These are phyloP conservation scores for Exophiala alcalophila DNA, from an alignment of 2,329 filamentous ascomycete species.

Conservation along the genomic window DNA sequence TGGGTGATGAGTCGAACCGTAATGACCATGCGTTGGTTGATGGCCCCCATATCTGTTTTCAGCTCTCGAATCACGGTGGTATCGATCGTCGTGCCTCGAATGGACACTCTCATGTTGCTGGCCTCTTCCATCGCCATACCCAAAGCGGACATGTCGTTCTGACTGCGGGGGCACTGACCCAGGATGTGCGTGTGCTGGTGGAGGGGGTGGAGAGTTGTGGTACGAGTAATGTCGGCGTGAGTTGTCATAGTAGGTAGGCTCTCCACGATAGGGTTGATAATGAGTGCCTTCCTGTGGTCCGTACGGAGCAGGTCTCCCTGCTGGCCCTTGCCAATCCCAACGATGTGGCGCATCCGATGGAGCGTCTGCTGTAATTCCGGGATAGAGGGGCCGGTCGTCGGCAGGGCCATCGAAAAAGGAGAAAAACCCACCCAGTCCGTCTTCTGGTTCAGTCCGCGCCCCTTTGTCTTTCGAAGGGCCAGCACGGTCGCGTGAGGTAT, in stretches of 20 bases:
- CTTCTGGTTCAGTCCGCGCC: constrained; percentile 3
- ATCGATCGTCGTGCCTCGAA: constrained; percentile 7
- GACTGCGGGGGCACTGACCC: not conserved
- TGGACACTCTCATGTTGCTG: not conserved
- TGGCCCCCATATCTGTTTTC: constrained; percentile 1
- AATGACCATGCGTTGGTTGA: not conserved
- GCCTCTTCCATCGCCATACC: constrained; percentile 14
- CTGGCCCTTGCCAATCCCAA: constrained; percentile 7
- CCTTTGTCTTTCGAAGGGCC: not conserved
- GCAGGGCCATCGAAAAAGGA: constrained; percentile 24
- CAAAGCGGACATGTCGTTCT: constrained; percentile 24
- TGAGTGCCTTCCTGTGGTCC: constrained; percentile 10
- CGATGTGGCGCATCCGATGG: constrained; percentile 9
- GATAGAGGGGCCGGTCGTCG: constrained; percentile 11
- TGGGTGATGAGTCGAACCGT: no score
- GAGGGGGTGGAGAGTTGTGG: constrained; percentile 2
- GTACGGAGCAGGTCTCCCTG: constrained; percentile 9
- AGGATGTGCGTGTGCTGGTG: constrained; percentile 5
- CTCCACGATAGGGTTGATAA: constrained; percentile 5
- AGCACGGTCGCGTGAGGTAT: no score
- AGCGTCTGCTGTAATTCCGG: constrained; percentile 6
- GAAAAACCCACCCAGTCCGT: constrained; percentile 9
- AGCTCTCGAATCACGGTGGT: constrained; percentile 7
- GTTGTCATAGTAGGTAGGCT: not conserved
- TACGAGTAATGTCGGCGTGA: constrained; percentile 2